A percentile compares a stretch with the other conserved stretches of the same genome.
Evolutionary conservation across 768 basidiomycete genomes (phyloP).

Genomic region (Amanita muscaria): DNA sequence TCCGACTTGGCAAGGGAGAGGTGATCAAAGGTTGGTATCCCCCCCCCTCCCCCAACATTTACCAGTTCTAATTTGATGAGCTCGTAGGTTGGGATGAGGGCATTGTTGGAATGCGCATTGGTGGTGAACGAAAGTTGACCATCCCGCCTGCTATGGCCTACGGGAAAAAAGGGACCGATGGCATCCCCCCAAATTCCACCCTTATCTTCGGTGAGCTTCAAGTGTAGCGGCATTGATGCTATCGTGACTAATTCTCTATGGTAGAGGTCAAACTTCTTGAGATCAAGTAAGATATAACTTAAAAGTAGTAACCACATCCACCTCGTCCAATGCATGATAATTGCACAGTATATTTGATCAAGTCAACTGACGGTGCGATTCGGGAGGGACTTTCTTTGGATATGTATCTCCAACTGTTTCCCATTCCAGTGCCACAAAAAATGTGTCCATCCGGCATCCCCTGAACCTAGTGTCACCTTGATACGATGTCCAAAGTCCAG

Average conservation of each 20-base stretch:
- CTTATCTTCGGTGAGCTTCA: constrained; percentile 64
- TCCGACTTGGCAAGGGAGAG: constrained; percentile 77
- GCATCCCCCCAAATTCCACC: constrained; percentile 75
- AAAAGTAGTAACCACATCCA: constrained; percentile 1
- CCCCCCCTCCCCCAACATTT: neutral
- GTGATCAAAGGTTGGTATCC: constrained; percentile 73
- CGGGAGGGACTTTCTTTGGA: too few relatives aligned
- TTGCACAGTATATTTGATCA: neutral
- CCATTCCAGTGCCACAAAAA: too few relatives aligned
- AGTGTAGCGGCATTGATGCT: neutral
- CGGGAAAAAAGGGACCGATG: constrained; percentile 48
- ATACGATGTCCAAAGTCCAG: too few relatives aligned
- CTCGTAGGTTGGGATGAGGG: constrained; percentile 82
- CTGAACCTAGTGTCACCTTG: too few relatives aligned
- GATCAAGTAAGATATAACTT: constrained; percentile 38
- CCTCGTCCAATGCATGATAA: neutral
- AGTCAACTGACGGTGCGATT: too few relatives aligned
- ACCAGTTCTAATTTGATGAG: neutral
- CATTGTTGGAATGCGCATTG: constrained; percentile 84
- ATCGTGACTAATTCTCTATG: neutral
- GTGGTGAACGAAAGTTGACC: constrained; percentile 76
- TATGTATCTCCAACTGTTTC: too few relatives aligned
- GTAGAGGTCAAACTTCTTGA: constrained; percentile 66
- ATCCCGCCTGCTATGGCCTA: constrained; percentile 67
- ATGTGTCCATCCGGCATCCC: too few relatives aligned